Base-by-base conservation (phyloP, 371 early-diverging fungal genomes). In the Mortierella sp. region DNA sequence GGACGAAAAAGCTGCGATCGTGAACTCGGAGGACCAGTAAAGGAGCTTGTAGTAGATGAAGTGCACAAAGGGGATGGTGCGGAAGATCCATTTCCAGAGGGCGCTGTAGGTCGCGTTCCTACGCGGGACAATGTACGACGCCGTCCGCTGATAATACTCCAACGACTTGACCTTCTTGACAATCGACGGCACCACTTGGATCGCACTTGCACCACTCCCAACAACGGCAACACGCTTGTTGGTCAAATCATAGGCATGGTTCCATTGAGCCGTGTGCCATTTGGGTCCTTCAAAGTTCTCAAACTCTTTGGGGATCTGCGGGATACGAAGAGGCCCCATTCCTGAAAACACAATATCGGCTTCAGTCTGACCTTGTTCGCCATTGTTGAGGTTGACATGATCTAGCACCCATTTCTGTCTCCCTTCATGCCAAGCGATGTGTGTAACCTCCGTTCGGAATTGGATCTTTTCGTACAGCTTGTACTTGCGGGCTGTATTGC, bases 161-260 rank as follows among this genome's bases (percentile, higher is more conserved):
- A 93, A 78, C 10, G 84, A 73, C 8, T 81, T 83, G 44, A 84
- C 91, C 14, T 86, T 78, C 45, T 88, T 84, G 28, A 81, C 87
- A 24, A 93, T 74, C 54, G 83, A 83, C 10, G 91, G 91, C 6
- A 91, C 83, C 50, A 88, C 78, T 75, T 92, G 93, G 21, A 90
- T 90, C 2, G 89, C 92, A 74, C 89, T 89, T 65, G 91, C 87
- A 11, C 92, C 91, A 75, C 90, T 90, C n/a, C 91, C 91, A 31
- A 92, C 79, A 4, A 92, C 71, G 9, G 89, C 92, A 7, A 92
- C 81, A 0, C 90, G 84, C 52, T 92, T 92, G 63, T 76, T 73
- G n/a, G 84, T 88, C 76, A 88, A 80, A 72, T 91, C 90, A 42
- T 88, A 70, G 4, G 80, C 80, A 26, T 74, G 28, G 75, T 91